These are phyloP conservation scores for Diaporthe velutina DNA, from an alignment of 2,329 filamentous ascomycete species.

Conservation along the genomic window DNA sequence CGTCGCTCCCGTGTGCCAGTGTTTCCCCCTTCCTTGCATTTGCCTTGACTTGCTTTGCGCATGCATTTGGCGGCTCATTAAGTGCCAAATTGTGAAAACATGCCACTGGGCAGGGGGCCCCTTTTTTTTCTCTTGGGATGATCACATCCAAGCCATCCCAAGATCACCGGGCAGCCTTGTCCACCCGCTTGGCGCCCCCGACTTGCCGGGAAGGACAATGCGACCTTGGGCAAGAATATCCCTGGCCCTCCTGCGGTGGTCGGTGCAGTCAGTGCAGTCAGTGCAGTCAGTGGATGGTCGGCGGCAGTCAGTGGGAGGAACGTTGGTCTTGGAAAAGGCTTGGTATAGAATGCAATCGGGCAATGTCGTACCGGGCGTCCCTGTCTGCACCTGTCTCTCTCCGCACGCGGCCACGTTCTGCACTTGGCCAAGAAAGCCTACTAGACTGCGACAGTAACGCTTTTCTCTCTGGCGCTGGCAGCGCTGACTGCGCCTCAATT, in stretches of 20 bases:
- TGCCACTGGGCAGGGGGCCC: conserved; percentile 25
- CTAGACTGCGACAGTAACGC: background rate
- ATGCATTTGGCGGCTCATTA: conserved; percentile 19
- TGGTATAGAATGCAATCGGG: conserved; percentile 17
- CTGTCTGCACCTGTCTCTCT: background rate
- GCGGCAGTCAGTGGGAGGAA: conserved; percentile 12
- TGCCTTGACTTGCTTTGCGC: background rate
- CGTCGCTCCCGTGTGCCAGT: background rate
- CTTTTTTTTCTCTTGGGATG: conserved; percentile 25
- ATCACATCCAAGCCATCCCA: conserved; percentile 28
- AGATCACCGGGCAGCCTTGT: conserved; percentile 27
- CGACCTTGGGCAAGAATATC: conserved; percentile 20
- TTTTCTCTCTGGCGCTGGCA: too few relatives aligned
- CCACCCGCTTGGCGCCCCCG: conserved; percentile 12
- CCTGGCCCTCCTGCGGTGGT: background rate
- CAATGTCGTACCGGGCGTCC: conserved; percentile 1
- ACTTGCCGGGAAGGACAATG: conserved; percentile 27
- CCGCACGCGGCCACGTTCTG: conserved; percentile 4
- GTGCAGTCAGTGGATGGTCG: background rate
- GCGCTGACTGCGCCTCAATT: background rate
- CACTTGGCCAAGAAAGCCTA: conserved; percentile 3
- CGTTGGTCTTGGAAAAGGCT: conserved; percentile 26
- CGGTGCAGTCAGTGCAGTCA: background rate
- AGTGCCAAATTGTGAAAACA: conserved; percentile 27
- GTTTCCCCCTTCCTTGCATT: background rate